Conservation (phyloP, 768 basidiomycete species). For the Mycena galericulata region DNA sequence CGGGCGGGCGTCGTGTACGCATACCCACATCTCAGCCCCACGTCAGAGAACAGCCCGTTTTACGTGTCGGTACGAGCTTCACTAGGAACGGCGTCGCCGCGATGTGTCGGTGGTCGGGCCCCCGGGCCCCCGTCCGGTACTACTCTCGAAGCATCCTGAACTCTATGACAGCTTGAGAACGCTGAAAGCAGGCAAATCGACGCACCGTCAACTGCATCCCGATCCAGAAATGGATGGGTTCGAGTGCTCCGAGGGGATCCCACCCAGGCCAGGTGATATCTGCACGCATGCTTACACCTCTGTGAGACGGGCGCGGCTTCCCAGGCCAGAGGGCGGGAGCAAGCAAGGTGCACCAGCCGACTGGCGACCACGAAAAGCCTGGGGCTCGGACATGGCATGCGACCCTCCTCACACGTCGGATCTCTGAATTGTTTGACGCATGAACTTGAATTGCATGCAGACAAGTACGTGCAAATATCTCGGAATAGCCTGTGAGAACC, state of each 20-base stretch:
- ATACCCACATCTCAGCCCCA: not conserved
- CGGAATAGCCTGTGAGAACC: slow-evolving; percentile 25
- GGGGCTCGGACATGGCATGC: slow-evolving; percentile 5
- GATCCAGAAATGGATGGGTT: not conserved
- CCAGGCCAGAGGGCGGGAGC: not conserved
- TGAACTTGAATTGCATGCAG: not conserved
- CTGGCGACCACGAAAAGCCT: not conserved
- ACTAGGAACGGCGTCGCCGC: slow-evolving; percentile 1
- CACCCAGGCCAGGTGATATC: slow-evolving; percentile 11
- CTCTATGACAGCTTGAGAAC: slow-evolving; percentile 18
- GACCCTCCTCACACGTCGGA: slow-evolving; percentile 30
- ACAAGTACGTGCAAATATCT: not conserved
- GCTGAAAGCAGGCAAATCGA: not conserved
- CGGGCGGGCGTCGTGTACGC: not conserved
- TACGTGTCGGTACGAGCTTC: slow-evolving; percentile 11
- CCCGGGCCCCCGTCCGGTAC: slow-evolving; percentile 8
- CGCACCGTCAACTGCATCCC: not conserved
- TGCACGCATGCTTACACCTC: slow-evolving; percentile 6
- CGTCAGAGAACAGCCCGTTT: slow-evolving; percentile 5
- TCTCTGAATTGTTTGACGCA: not conserved
- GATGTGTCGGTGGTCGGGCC: slow-evolving; percentile 2
- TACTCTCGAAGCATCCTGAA: not conserved
- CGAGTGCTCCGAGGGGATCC: slow-evolving; percentile 4
- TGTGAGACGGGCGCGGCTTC: not conserved
- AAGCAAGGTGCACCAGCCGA: not conserved